A percentile compares a stretch with the other conserved stretches of the same genome.
phyloP scores from a whole-genome alignment of 2,329 filamentous ascomycete genomes.

The Diplodia corticola region DNA sequence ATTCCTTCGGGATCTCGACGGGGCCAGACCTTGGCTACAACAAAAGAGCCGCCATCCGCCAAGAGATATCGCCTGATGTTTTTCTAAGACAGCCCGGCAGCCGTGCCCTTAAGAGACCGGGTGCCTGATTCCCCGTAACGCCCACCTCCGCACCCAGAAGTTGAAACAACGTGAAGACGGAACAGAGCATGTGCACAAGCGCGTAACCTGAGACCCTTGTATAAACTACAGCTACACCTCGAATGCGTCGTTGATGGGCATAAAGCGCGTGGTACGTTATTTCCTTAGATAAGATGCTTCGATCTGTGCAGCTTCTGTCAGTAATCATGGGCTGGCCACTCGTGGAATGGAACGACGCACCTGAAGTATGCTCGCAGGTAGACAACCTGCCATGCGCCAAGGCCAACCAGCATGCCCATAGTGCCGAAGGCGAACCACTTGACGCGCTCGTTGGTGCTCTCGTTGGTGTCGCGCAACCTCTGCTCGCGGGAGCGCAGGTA shows the following conservation, averaged over 20 bases:
- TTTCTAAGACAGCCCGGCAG: constrained; percentile 15
- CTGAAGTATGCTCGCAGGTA: constrained; percentile 98
- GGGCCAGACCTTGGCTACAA: neutral
- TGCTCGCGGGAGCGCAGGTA: constrained; percentile 88
- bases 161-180: constrained; percentile 5
- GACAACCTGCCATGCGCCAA: constrained; percentile 96
- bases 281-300: constrained; percentile 53
- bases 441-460: constrained; percentile 97
- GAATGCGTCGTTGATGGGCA: constrained; percentile 18
- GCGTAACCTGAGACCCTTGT: constrained; percentile 16
- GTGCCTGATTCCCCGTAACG: constrained; percentile 3
- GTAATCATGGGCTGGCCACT: neutral
- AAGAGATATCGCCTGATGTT: constrained; percentile 16
- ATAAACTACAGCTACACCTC: constrained; percentile 19
- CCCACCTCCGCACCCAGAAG: constrained; percentile 5
- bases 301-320: constrained; percentile 32
- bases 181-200: constrained; percentile 17
- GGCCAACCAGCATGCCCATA: constrained; percentile 82
- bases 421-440: constrained; percentile 98
- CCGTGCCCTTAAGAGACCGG: neutral
- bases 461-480: constrained; percentile 96
- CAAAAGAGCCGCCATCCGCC: neutral
- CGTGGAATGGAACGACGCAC: constrained; percentile 44
- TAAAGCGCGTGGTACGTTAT: constrained; percentile 9
- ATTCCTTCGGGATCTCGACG: neutral